Evolutionary conservation across 2,329 filamentous ascomycete species (phyloP).

Genomic region (Penicillium sp.): DNA sequence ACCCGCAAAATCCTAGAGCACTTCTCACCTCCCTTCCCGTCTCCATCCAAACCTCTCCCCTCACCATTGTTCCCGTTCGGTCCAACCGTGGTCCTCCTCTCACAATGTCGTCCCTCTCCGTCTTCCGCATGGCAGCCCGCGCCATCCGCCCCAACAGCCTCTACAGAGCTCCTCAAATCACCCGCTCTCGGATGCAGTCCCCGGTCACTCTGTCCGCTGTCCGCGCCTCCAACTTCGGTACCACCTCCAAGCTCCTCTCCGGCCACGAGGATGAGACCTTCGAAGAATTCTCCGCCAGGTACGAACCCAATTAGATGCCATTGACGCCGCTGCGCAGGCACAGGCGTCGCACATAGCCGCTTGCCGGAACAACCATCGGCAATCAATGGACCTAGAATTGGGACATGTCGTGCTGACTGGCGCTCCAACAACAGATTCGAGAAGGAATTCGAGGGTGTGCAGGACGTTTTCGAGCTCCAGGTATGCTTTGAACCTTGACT

Average conservation of each 20-base stretch:
- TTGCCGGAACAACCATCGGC: slow-evolving; percentile 12
- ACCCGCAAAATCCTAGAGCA: slow-evolving; percentile 41
- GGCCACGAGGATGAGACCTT: slow-evolving; percentile 93
- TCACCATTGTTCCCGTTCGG: slow-evolving; percentile 23
- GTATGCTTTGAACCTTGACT: slow-evolving; percentile 55
- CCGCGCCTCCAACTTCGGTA: slow-evolving; percentile 65
- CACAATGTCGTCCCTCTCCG: slow-evolving; percentile 66
- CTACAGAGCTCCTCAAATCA: slow-evolving; percentile 65
- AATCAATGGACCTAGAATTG: slow-evolving; percentile 14
- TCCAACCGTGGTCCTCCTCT: slow-evolving; percentile 21
- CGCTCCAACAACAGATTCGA: slow-evolving; percentile 73
- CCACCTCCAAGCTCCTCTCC: slow-evolving; percentile 58
- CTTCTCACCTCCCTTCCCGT: slow-evolving; percentile 28
- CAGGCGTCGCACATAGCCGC: slow-evolving; percentile 13
- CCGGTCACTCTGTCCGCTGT: slow-evolving; percentile 56
- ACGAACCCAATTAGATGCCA: slow-evolving; percentile 43
- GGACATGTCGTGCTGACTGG: slow-evolving; percentile 32
- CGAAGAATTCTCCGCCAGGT: slow-evolving; percentile 98
- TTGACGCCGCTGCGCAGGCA: slow-evolving; percentile 18
- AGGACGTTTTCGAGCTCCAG: slow-evolving; percentile 99
- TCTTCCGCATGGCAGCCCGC: slow-evolving; percentile 73
- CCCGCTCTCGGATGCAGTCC: slow-evolving; percentile 59
- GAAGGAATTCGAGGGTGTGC: slow-evolving; percentile 96
- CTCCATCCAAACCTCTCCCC: slow-evolving; percentile 24
- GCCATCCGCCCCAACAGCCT: slow-evolving; percentile 60